phyloP scores from a whole-genome alignment of 2,329 filamentous ascomycete genomes.

The Talaromyces verruculosus region DNA sequence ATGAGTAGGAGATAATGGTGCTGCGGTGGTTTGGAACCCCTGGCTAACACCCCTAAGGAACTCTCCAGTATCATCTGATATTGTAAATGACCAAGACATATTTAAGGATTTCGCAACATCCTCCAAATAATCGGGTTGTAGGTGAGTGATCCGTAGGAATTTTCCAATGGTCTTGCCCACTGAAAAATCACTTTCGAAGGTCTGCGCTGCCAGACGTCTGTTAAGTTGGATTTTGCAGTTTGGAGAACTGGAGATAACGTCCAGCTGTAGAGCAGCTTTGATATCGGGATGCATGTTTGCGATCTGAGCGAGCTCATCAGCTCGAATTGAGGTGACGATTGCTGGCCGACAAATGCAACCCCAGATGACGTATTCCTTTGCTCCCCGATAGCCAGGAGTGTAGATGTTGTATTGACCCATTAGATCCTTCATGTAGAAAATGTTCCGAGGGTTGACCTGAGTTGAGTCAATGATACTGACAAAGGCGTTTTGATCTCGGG shows the following conservation, averaged over 20 bases:
- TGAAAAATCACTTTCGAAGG: slow-evolving; percentile 4
- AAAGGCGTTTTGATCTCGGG: slow-evolving; percentile 26
- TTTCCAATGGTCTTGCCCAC: slow-evolving; percentile 13
- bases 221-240: slow-evolving; percentile 10
- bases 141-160: background rate
- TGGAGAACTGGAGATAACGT: background rate
- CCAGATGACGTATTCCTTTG: slow-evolving; percentile 40
- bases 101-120: slow-evolving; percentile 10
- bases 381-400: slow-evolving; percentile 30
- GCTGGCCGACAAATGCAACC: slow-evolving; percentile 28
- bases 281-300: slow-evolving; percentile 25
- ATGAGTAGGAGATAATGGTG: background rate
- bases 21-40: slow-evolving; percentile 4
- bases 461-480: slow-evolving; percentile 35
- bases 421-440: slow-evolving; percentile 32
- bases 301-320: slow-evolving; percentile 27
- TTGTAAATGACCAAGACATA: slow-evolving; percentile 10
- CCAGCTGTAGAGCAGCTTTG: slow-evolving; percentile 30
- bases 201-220: background rate
- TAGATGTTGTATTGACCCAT: slow-evolving; percentile 24
- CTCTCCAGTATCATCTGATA: background rate
- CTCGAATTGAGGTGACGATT: slow-evolving; percentile 33
- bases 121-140: background rate
- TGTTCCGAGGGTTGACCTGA: slow-evolving; percentile 24
- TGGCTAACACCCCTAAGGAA: slow-evolving; percentile 7